phyloP scores from a whole-genome alignment of 2,329 filamentous ascomycete genomes.

The Alternaria consortialis region DNA sequence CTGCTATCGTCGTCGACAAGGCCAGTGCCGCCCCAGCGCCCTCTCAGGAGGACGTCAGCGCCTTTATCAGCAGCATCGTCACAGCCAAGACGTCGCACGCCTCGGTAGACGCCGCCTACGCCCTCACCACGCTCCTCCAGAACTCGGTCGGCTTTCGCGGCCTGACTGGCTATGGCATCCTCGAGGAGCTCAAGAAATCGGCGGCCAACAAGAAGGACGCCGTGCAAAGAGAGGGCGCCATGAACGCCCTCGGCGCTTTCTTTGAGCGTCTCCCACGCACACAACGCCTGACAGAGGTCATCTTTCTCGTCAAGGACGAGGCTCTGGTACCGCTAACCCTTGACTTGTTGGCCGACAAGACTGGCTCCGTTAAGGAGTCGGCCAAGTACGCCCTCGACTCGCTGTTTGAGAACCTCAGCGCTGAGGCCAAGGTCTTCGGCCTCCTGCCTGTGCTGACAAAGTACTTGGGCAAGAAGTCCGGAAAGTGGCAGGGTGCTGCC shows the following conservation, averaged over 20 bases:
- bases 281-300: conserved; percentile 79
- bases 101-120: conserved; percentile 70
- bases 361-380: conserved; percentile 84
- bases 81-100: conserved; percentile 63
- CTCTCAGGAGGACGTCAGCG: conserved; percentile 56
- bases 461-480: conserved; percentile 84
- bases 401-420: conserved; percentile 78
- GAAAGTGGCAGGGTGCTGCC: conserved; percentile 97
- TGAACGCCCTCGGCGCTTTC: conserved; percentile 92
- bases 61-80: conserved; percentile 56
- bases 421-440: conserved; percentile 84
- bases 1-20: conserved; percentile 58
- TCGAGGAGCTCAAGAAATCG: conserved; percentile 75
- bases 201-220: conserved; percentile 94
- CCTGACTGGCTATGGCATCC: conserved; percentile 67
- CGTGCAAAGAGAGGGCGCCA: conserved; percentile 83
- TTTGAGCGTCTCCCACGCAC: conserved; percentile 87
- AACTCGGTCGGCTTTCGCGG: conserved; percentile 72
- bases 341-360: conserved; percentile 90
- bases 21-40: conserved; percentile 54
- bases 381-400: conserved; percentile 94
- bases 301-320: conserved; percentile 83
- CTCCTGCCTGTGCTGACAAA: conserved; percentile 77
- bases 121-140: conserved; percentile 69
- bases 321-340: conserved; percentile 76